These are phyloP conservation scores for Entomophthora muscae DNA, from an alignment of 371 early-diverging fungal species.

Conservation along the genomic window DNA sequence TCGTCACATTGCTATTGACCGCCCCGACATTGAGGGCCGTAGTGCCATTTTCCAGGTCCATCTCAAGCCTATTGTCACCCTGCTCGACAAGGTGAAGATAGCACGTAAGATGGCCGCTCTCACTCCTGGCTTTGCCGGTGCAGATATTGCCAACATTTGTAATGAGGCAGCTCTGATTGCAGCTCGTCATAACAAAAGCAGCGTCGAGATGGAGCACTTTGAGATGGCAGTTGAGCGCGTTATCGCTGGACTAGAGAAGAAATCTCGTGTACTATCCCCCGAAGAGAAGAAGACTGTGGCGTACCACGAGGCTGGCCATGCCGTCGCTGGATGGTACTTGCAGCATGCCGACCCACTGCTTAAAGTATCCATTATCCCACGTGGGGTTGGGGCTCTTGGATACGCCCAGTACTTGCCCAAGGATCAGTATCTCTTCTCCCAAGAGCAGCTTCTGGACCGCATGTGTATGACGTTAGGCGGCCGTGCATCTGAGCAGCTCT, in stretches of 20 bases:
- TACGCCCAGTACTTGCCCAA: constrained; percentile 98
- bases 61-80: constrained; percentile 79
- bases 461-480: constrained; percentile 98
- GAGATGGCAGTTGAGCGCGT: constrained; percentile 97
- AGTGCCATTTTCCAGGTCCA: constrained; percentile 92
- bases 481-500: constrained; percentile 85
- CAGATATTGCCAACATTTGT: constrained; percentile 95
- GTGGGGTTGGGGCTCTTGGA: constrained; percentile 88
- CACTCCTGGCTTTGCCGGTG: constrained; percentile 96
- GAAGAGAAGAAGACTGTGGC: constrained; percentile 98
- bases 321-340: constrained; percentile 96
- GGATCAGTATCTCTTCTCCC: constrained; percentile 89
- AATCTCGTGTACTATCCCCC: constrained; percentile 83
- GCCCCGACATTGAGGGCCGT: constrained; percentile 90
- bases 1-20: constrained; percentile 91
- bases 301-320: constrained; percentile 98
- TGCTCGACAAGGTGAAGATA: constrained; percentile 55
- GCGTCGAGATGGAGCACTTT: constrained; percentile 76
- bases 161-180: constrained; percentile 99
- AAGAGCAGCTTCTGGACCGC: constrained; percentile 81
- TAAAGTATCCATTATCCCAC: constrained; percentile 96
- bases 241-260: constrained; percentile 95
- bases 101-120: constrained; percentile 74
- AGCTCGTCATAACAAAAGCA: constrained; percentile 60
- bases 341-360: constrained; percentile 88